These are phyloP conservation scores for Colletotrichum sidae DNA, from an alignment of 2,329 filamentous ascomycete species.

Conservation along the genomic window DNA sequence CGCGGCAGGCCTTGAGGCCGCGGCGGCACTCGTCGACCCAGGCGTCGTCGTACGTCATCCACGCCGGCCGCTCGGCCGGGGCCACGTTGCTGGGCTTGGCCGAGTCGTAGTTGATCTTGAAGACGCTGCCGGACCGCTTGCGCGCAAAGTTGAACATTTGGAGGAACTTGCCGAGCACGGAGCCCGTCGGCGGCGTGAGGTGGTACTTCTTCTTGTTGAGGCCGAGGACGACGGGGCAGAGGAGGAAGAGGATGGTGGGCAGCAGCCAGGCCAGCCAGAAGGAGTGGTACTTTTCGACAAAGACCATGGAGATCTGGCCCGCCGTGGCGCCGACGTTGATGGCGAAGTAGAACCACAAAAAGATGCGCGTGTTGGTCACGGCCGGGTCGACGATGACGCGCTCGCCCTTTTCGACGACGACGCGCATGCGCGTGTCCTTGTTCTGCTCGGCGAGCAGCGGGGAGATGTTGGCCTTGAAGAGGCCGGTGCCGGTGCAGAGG, in stretches of 20 bases:
- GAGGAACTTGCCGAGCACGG: conserved; percentile 75
- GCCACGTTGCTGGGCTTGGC: conserved; percentile 75
- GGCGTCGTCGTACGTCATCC: conserved; percentile 86
- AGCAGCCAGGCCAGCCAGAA: conserved; percentile 80
- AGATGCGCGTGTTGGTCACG: conserved; percentile 75
- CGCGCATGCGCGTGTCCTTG: conserved; percentile 65
- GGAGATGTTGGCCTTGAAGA: conserved; percentile 85
- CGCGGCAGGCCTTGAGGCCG: conserved; percentile 75
- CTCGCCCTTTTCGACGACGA: conserved; percentile 69
- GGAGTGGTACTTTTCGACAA: conserved; percentile 80
- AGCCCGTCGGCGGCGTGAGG: conserved; percentile 75
- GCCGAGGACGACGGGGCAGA: conserved; percentile 71
- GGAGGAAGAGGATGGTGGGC: conserved; percentile 73
- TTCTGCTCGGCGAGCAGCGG: conserved; percentile 80
- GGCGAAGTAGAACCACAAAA: conserved; percentile 68
- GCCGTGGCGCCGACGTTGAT: conserved; percentile 75
- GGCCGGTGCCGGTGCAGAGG: conserved; percentile 75
- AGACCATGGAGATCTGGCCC: conserved; percentile 75
- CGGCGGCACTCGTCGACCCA: conserved; percentile 85
- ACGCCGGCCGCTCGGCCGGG: conserved; percentile 66
- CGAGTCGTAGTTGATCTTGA: conserved; percentile 74
- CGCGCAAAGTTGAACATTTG: conserved; percentile 69
- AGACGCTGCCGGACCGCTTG: conserved; percentile 72
- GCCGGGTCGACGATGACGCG: conserved; percentile 78
- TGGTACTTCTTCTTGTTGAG: conserved; percentile 72